Conservation (phyloP, 2,329 filamentous ascomycete genomes). For the Fusarium torreyae region DNA sequence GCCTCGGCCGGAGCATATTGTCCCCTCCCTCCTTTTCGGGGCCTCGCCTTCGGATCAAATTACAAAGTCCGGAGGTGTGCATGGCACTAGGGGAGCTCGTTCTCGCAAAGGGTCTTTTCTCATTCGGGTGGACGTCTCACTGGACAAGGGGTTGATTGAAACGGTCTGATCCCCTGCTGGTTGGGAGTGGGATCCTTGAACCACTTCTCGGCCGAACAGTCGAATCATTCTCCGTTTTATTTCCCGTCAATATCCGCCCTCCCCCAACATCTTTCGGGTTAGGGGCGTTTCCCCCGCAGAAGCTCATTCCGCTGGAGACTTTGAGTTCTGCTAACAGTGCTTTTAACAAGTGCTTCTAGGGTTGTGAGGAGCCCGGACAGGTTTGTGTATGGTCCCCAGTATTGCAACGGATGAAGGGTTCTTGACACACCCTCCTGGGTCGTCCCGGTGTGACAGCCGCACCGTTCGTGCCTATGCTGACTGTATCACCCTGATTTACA, state of each 20-base stretch:
- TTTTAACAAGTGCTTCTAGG: too few species aligned
- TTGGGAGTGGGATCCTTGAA: constrained; percentile 4
- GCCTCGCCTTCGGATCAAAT: constrained; percentile 28
- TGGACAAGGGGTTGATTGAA: constrained; percentile 19
- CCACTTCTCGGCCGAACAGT: constrained; percentile 36
- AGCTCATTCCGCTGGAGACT: not conserved
- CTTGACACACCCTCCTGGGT: constrained; percentile 2
- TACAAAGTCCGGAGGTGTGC: constrained; percentile 15
- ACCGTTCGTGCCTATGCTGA: constrained; percentile 1
- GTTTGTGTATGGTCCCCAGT: too few species aligned
- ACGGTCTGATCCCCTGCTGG: constrained; percentile 5
- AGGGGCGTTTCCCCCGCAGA: constrained; percentile 1
- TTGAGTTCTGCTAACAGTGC: too few species aligned
- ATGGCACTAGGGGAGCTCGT: constrained; percentile 12
- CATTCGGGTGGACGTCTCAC: constrained; percentile 7
- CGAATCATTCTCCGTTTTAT: constrained; percentile 15
- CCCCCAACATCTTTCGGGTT: constrained; percentile 2
- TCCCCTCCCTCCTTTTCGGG: constrained; percentile 27
- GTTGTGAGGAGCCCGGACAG: too few species aligned
- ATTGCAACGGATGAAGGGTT: not conserved
- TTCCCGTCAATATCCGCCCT: constrained; percentile 32
- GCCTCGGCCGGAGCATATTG: constrained; percentile 25
- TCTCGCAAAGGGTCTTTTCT: constrained; percentile 24
- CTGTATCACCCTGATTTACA: constrained; percentile 2
- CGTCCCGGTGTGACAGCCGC: constrained; percentile 5